Base-by-base conservation (phyloP, 192 early-diverging fungal genomes). In the Gigaspora rosea region DNA sequence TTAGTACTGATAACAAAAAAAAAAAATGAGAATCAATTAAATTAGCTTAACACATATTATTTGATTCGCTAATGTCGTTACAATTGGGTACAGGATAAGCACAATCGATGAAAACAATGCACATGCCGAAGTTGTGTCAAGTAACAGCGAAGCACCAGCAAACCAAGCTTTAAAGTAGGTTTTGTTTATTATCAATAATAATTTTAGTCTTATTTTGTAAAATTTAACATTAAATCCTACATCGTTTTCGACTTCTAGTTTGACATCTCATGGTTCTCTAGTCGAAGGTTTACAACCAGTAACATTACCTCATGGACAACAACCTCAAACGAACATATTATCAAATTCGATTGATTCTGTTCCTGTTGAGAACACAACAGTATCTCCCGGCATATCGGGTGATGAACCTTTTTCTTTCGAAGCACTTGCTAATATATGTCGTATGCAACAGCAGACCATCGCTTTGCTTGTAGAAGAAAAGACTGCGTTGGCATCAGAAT, bases 231-330 rank as follows among this genome's bases (percentile, higher is more conserved):
- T 18, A 59, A 33, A 27, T n/a, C 16, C 47, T 58, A 11, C 20
- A 10, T 22, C n/a, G 9, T 16, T 33, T 20, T 75, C 61, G 47
- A 16, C 22, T 50, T 33, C 56, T 8, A 61, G 56, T 20, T 16
- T 18, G 50, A 46, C 9, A 62, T 10, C 72, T 16, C 52, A 73
- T 61, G 36, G 52, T 54, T 57, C 52, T 16, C 16, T 75, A 10
- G 61, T 75, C 9, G 73, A 75, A 50, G 73, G 73, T 36, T 49
- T 59, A 50, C 57, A 75, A 75, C 73, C 73, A 49, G 32, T 75
- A 13, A 32, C n/a, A 7, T 22, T 64, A 51, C 61, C 73, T 36
- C 73, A 49, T 52, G 49, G 46, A 50, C 57, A 75, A 65, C 72
- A 73, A 73, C n/a, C 51, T 46, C 27, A 47, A 48, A 22, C 32